Percentiles rank a stretch among this genome's conserved stretches.
Conservation (phyloP, 176 grass and related monocot species). For the Microstegium vimineum region DNA sequence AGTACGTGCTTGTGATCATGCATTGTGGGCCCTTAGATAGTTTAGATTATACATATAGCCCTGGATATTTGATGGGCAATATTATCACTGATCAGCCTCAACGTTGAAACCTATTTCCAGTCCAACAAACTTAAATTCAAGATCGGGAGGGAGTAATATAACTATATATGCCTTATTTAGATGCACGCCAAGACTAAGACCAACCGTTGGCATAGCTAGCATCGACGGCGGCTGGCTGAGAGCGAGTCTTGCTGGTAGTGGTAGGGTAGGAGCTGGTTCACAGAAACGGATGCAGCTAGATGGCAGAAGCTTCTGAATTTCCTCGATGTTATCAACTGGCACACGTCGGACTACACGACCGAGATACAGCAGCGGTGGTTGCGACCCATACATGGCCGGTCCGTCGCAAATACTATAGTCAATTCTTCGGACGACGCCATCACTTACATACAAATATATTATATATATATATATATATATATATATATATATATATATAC, state of each 20-base stretch:
- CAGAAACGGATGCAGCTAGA: neutral
- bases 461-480: too few relatives aligned
- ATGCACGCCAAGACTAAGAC: neutral
- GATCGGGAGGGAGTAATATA: too few relatives aligned
- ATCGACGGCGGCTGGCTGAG: neutral
- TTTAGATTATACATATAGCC: too few relatives aligned
- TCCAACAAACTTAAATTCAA: too few relatives aligned
- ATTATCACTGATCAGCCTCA: too few relatives aligned
- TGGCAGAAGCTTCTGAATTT: neutral
- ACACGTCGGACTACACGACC: slow-evolving; percentile 1
- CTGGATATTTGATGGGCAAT: too few relatives aligned
- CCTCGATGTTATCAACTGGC: slow-evolving; percentile 8
- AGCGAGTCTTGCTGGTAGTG: neutral
- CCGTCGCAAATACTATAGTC: neutral
- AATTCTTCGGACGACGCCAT: slow-evolving; percentile 3
- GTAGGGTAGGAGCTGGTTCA: neutral
- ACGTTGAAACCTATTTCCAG: too few relatives aligned
- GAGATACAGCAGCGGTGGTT: neutral
- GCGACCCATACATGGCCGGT: neutral
- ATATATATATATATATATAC: neutral
- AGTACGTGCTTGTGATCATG: too few relatives aligned
- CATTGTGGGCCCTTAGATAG: too few relatives aligned
- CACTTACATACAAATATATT: neutral
- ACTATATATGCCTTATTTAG: too few relatives aligned
- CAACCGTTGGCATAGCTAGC: neutral